Conservation (phyloP, 306 rosid genomes). For the Neltuma alba region DNA sequence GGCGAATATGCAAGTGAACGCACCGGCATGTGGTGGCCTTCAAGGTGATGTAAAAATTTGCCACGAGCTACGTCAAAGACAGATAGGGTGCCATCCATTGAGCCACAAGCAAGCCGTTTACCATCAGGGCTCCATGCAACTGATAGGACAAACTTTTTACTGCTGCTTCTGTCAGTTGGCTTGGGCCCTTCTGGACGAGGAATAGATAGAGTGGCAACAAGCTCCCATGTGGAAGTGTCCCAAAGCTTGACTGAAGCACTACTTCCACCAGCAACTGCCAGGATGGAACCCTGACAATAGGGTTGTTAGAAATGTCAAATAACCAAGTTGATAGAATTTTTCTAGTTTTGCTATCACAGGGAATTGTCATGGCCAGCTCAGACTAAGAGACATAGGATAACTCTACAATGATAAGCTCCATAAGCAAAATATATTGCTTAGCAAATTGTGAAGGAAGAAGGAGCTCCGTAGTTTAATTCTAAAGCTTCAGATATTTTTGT, state of each 20-base stretch:
- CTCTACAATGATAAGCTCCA: background rate
- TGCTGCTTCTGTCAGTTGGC: constrained; percentile 82
- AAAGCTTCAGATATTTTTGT: background rate
- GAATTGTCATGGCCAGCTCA: background rate
- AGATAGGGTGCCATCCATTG: constrained; percentile 97
- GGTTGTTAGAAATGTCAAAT: constrained; percentile 3
- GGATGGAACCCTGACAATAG: constrained; percentile 70
- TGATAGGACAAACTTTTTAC: constrained; percentile 93
- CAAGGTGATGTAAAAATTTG: constrained; percentile 90
- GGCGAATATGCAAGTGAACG: constrained; percentile 92
- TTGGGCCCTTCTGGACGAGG: constrained; percentile 91
- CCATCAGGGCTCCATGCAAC: constrained; percentile 97
- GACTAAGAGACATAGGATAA: constrained; percentile 13
- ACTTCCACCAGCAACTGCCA: constrained; percentile 99
- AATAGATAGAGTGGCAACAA: constrained; percentile 72
- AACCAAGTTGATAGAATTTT: background rate
- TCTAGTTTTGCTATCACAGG: background rate
- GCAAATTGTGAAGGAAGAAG: constrained; percentile 7
- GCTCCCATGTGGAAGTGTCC: constrained; percentile 88
- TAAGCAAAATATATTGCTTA: background rate
- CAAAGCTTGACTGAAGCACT: constrained; percentile 95
- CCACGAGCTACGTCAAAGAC: constrained; percentile 77
- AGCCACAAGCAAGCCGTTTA: constrained; percentile 84
- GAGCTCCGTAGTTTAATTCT: background rate
- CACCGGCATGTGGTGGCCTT: constrained; percentile 96